A percentile compares a stretch with the other conserved stretches of the same genome.
Evolutionary conservation across 345 rosid species (phyloP).

Genomic region (Rhodomyrtus tomentosa): DNA sequence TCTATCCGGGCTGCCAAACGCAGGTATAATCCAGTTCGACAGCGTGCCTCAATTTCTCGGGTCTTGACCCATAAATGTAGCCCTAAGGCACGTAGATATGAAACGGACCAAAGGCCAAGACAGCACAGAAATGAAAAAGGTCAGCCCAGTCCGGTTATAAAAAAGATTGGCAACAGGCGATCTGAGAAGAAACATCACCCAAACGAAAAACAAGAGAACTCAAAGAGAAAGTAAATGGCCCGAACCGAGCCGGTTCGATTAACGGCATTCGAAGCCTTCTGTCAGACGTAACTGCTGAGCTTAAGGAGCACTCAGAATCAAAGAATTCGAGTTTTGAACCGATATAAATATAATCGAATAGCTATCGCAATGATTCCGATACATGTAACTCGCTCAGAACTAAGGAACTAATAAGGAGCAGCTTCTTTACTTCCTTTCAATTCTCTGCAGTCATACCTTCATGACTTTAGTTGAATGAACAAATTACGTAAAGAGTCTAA

Average conservation of each 20-base stretch:
- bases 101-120: not conserved
- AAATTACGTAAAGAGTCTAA: not conserved
- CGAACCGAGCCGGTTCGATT: not conserved
- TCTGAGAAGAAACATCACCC: not conserved
- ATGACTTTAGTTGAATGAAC: not conserved
- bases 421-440: not conserved
- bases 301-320: not conserved
- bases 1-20: too few relatives aligned
- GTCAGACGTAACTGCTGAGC: not conserved
- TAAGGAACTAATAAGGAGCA: not conserved
- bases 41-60: not conserved
- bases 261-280: not conserved
- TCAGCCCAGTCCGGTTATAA: fast-evolving
- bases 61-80: not conserved
- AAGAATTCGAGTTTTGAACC: not conserved
- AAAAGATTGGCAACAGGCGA: not conserved
- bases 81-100: not conserved
- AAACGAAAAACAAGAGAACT: not conserved
- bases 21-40: not conserved
- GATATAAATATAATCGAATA: not conserved
- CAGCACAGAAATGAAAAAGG: not conserved
- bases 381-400: not conserved
- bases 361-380: not conserved
- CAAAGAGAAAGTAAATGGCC: not conserved
- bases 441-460: conserved; percentile 7